Conservation (phyloP, 2,329 filamentous ascomycete species). For the Penicillium sp. region DNA sequence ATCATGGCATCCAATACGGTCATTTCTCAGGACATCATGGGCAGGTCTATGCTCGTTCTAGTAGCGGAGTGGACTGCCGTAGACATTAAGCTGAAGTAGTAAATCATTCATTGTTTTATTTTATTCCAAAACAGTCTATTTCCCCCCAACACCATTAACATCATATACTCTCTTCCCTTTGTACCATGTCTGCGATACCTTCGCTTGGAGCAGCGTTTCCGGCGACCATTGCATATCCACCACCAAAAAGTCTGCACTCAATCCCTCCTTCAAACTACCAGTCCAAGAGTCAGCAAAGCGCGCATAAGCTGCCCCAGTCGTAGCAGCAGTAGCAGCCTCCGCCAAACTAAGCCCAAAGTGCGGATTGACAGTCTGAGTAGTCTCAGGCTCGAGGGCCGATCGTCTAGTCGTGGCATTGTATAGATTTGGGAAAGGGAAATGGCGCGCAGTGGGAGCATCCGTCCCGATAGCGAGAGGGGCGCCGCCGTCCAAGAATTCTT, state of each 20-base stretch:
- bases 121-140: background rate
- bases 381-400: slow-evolving; percentile 47
- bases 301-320: slow-evolving; percentile 51
- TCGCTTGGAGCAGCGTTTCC: slow-evolving; percentile 46
- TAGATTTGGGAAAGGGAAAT: slow-evolving; percentile 51
- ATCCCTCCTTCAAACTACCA: slow-evolving; percentile 44
- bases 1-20: no score
- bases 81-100: no score
- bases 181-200: slow-evolving; percentile 52
- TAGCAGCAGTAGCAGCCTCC: slow-evolving; percentile 50
- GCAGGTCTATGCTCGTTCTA: no score
- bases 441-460: slow-evolving; percentile 54
- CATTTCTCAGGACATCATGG: no score
- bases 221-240: slow-evolving; percentile 49
- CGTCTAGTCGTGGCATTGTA: slow-evolving; percentile 56
- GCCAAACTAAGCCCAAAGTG: slow-evolving; percentile 49
- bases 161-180: slow-evolving; percentile 41
- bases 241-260: slow-evolving; percentile 51
- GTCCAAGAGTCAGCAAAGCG: slow-evolving; percentile 50
- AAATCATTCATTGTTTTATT: background rate
- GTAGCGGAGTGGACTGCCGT: no score
- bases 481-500: slow-evolving; percentile 53
- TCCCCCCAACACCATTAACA: background rate
- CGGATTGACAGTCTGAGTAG: slow-evolving; percentile 46
- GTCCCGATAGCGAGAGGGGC: slow-evolving; percentile 53